phyloP scores from a whole-genome alignment of 768 basidiomycete genomes.

The Pholiota microspora region DNA sequence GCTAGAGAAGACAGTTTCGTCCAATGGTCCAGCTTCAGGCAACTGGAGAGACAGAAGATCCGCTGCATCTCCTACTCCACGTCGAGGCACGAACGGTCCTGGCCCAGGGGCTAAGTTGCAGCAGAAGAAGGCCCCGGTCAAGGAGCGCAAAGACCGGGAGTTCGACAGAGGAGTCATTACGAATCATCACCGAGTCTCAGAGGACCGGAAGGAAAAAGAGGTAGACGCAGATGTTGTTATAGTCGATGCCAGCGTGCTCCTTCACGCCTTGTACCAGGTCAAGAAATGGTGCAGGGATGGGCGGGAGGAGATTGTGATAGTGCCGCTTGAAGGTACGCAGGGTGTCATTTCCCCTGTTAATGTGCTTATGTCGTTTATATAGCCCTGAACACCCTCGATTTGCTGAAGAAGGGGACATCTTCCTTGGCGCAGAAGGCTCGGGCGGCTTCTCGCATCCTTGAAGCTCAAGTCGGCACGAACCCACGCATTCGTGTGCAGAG shows the following conservation, averaged over 20 bases:
- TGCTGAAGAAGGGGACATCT: slow-evolving; percentile 88
- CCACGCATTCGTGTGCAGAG: slow-evolving; percentile 78
- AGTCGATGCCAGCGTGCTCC: slow-evolving; percentile 82
- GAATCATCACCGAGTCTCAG: slow-evolving; percentile 24
- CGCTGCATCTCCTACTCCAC: slow-evolving; percentile 17
- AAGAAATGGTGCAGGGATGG: slow-evolving; percentile 82
- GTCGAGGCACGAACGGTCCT: slow-evolving; percentile 31
- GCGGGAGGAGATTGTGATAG: slow-evolving; percentile 73
- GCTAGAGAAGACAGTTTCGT: slow-evolving; percentile 71
- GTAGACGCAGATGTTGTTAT: slow-evolving; percentile 74
- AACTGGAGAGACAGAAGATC: slow-evolving; percentile 59
- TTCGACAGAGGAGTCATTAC: slow-evolving; percentile 20
- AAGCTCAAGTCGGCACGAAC: slow-evolving; percentile 83
- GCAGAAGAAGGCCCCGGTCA: slow-evolving; percentile 25
- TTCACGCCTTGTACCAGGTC: slow-evolving; percentile 74
- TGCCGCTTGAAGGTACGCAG: slow-evolving; percentile 82
- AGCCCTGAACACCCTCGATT: slow-evolving; percentile 90
- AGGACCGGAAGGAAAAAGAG: slow-evolving; percentile 52
- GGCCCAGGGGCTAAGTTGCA: slow-evolving; percentile 26
- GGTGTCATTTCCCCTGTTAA: slow-evolving; percentile 3
- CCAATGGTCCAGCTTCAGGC: slow-evolving; percentile 45
- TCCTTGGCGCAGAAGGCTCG: slow-evolving; percentile 80
- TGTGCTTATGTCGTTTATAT: background rate
- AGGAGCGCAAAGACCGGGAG: slow-evolving; percentile 16
- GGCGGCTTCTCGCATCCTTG: slow-evolving; percentile 83